phyloP scores from a whole-genome alignment of 176 grass and related monocot species.

The Oryza rufipogon region DNA sequence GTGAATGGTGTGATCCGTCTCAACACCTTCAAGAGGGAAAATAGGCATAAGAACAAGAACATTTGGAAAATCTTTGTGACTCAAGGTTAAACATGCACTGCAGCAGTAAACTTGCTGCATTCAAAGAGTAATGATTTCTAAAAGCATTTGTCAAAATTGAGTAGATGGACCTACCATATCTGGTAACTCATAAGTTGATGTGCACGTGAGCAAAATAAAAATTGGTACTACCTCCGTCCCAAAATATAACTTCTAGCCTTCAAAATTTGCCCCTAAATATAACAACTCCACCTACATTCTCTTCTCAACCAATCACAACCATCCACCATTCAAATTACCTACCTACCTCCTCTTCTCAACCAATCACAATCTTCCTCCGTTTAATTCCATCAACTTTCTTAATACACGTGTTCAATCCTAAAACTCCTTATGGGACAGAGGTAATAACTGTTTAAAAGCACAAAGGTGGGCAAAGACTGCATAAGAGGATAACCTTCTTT shows the following conservation, averaged over 20 bases:
- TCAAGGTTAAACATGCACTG: not conserved
- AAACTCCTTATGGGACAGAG: too few species aligned
- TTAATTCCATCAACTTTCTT: too few species aligned
- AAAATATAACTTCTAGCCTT: too few species aligned
- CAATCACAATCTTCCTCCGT: too few species aligned
- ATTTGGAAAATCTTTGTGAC: not conserved
- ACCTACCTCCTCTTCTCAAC: too few species aligned
- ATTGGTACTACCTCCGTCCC: too few species aligned
- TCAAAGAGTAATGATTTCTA: not conserved
- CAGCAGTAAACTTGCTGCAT: not conserved
- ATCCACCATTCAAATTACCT: too few species aligned
- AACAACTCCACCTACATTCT: too few species aligned
- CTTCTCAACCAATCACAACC: too few species aligned
- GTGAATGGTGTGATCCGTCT: constrained; percentile 83
- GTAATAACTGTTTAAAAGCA: not conserved
- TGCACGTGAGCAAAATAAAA: not conserved
- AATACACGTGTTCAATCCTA: too few species aligned
- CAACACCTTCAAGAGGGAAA: constrained; percentile 56
- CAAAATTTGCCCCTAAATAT: too few species aligned
- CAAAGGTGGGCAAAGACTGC: not conserved
- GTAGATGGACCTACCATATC: not conserved
- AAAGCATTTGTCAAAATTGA: not conserved
- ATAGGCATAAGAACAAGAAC: not conserved
- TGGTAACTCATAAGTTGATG: not conserved
- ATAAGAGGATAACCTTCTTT: not conserved